Conservation (phyloP, 306 rosid species). For the Trifolium repens region DNA sequence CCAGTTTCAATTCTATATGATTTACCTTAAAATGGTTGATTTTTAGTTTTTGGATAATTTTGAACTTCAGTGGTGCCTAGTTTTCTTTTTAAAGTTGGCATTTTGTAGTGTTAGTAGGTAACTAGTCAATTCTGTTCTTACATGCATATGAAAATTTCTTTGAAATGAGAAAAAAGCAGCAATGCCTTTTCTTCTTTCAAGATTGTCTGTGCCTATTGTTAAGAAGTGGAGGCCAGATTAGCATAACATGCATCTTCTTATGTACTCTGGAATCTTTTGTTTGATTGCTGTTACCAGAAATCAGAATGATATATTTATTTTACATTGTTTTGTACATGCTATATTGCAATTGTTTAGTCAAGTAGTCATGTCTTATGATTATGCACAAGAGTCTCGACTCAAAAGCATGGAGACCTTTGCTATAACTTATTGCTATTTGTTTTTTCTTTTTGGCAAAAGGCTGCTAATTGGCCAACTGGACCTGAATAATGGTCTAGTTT, state of each 20-base stretch:
- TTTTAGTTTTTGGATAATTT: conserved; percentile 34
- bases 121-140: conserved; percentile 33
- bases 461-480: conserved; percentile 24
- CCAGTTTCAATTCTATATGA: conserved; percentile 23
- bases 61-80: conserved; percentile 19
- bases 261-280: conserved; percentile 39
- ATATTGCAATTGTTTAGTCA: conserved; percentile 33
- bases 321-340: conserved; percentile 20
- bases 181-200: conserved; percentile 28
- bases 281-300: conserved; percentile 31
- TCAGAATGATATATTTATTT: conserved; percentile 18
- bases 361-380: conserved; percentile 8
- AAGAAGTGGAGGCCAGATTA: conserved; percentile 38
- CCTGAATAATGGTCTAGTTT: conserved; percentile 38
- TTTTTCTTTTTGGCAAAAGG: conserved; percentile 27
- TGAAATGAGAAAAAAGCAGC: conserved; percentile 24
- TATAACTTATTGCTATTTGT: too few species aligned
- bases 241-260: conserved; percentile 34
- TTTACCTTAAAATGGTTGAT: conserved; percentile 31
- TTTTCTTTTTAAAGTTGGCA: conserved; percentile 29
- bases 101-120: conserved; percentile 35
- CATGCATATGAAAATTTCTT: conserved; percentile 22
- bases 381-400: conserved; percentile 19
- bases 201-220: conserved; percentile 33
- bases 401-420: conserved; percentile 39